A percentile compares a stretch with the other conserved stretches of the same genome.
Evolutionary conservation across 1,139 yeast genomes (phyloP).

Genomic region (Yamadazyma spencermartinsiae): DNA sequence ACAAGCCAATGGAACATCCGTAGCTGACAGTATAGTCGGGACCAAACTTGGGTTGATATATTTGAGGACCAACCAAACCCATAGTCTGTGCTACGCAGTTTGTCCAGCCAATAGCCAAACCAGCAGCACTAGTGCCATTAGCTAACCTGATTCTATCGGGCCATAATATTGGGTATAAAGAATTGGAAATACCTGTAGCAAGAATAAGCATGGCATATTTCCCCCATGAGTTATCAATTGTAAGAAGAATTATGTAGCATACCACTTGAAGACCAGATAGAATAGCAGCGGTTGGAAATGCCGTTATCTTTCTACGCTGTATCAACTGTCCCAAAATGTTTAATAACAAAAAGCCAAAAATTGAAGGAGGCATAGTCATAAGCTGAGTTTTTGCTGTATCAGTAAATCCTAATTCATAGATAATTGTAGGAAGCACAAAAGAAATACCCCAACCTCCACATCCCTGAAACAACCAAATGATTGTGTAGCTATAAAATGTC

Average conservation of each 20-base stretch:
- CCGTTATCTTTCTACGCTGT: conserved; percentile 10
- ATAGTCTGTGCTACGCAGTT: conserved; percentile 15
- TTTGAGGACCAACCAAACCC: conserved; percentile 18
- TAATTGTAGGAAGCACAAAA: conserved; percentile 24
- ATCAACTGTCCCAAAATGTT: conserved; percentile 14
- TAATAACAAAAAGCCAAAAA: conserved; percentile 16
- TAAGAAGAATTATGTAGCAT: conserved; percentile 15
- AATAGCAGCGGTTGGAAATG: conserved; percentile 16
- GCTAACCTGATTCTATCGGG: conserved; percentile 19
- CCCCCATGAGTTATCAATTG: conserved; percentile 9
- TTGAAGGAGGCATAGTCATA: conserved; percentile 19
- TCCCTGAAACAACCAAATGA: conserved; percentile 23
- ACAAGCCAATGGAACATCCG: conserved; percentile 15
- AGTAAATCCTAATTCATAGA: conserved; percentile 24
- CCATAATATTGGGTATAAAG: conserved; percentile 18
- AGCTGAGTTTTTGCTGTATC: conserved; percentile 20
- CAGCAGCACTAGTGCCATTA: conserved; percentile 17
- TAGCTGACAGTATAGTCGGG: conserved; percentile 17
- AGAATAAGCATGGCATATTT: conserved; percentile 17
- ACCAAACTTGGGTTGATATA: conserved; percentile 20
- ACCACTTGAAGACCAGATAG: conserved; percentile 15
- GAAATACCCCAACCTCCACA: conserved; percentile 28
- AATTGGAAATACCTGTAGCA: conserved; percentile 19
- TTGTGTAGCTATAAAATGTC: conserved; percentile 18
- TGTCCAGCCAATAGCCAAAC: conserved; percentile 18